Evolutionary conservation across 163 green algal species (phyloP).

Genomic region (Smithsoniella earleae): DNA sequence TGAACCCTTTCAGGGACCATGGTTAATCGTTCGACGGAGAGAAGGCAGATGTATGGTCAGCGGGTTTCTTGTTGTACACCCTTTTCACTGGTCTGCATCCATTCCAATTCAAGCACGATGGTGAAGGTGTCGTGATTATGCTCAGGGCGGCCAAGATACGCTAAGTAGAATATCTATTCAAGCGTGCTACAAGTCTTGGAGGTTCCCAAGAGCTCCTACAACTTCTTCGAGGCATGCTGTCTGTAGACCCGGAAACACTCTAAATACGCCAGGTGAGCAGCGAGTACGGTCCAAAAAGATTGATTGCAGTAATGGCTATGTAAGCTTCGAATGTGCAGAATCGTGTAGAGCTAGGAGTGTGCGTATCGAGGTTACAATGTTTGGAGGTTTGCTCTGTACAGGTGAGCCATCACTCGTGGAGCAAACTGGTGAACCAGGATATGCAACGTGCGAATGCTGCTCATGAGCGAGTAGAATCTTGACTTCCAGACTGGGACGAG

Average conservation of each 20-base stretch:
- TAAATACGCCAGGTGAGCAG: too few species aligned
- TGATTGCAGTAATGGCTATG: too few species aligned
- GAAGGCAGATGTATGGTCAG: neutral
- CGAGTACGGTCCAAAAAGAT: too few species aligned
- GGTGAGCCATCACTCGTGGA: too few species aligned
- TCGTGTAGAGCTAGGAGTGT: too few species aligned
- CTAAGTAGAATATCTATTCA: neutral
- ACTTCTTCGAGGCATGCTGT: conserved; percentile 9
- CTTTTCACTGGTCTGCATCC: neutral
- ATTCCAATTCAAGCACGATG: neutral
- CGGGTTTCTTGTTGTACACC: conserved; percentile 16
- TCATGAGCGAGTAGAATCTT: too few species aligned
- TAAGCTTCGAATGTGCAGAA: too few species aligned
- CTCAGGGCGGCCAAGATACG: neutral
- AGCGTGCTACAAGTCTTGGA: neutral
- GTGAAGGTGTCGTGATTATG: neutral
- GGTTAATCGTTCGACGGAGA: neutral
- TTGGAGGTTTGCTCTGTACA: too few species aligned
- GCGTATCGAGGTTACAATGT: too few species aligned
- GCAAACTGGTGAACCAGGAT: too few species aligned
- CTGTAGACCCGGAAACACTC: neutral
- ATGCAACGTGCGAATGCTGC: too few species aligned
- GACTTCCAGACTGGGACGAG: too few species aligned
- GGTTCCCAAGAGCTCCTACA: neutral
- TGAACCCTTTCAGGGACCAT: conserved; percentile 13